These are phyloP conservation scores for Chrysoporthe deuterocubensis DNA, from an alignment of 2,329 filamentous ascomycete species.

Conservation along the genomic window DNA sequence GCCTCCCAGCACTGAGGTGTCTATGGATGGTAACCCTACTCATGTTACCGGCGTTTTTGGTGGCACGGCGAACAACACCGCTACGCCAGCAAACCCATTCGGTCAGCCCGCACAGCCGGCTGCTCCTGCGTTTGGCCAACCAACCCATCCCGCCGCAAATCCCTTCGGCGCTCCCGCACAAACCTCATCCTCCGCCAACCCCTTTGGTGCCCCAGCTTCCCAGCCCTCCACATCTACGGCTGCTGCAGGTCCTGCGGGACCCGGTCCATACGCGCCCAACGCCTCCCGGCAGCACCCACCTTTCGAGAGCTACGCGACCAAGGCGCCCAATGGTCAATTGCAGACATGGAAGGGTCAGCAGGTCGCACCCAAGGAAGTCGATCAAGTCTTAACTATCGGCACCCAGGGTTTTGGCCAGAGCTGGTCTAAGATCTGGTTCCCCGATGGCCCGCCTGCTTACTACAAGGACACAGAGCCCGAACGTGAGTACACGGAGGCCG, in stretches of 20 bases:
- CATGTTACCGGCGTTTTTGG: slow-evolving; percentile 33
- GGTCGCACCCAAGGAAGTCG: slow-evolving; percentile 41
- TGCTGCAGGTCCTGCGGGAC: not conserved
- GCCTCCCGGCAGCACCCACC: slow-evolving; percentile 38
- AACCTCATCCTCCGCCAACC: not conserved
- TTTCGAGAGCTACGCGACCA: slow-evolving; percentile 35
- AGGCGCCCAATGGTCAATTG: slow-evolving; percentile 33
- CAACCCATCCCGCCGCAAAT: slow-evolving; percentile 30
- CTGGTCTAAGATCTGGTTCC: slow-evolving; percentile 70
- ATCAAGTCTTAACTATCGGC: slow-evolving; percentile 44
- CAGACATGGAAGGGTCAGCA: slow-evolving; percentile 39
- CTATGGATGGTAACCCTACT: slow-evolving; percentile 24
- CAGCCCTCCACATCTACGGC: not conserved
- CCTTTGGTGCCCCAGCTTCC: slow-evolving; percentile 16
- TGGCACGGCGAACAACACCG: slow-evolving; percentile 13
- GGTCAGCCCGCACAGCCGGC: slow-evolving; percentile 33
- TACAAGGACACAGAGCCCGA: slow-evolving; percentile 66
- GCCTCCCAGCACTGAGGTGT: slow-evolving; percentile 21
- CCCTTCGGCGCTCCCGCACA: slow-evolving; percentile 13
- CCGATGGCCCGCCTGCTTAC: slow-evolving; percentile 68
- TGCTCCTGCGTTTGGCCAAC: slow-evolving; percentile 28
- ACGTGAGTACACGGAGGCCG: slow-evolving; percentile 44
- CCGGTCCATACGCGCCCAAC: slow-evolving; percentile 33
- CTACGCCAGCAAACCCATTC: slow-evolving; percentile 19
- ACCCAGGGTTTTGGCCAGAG: slow-evolving; percentile 54